A percentile compares a stretch with the other conserved stretches of the same genome.
phyloP scores from a whole-genome alignment of 164 flowering plant genomes.

The Piper longum region DNA sequence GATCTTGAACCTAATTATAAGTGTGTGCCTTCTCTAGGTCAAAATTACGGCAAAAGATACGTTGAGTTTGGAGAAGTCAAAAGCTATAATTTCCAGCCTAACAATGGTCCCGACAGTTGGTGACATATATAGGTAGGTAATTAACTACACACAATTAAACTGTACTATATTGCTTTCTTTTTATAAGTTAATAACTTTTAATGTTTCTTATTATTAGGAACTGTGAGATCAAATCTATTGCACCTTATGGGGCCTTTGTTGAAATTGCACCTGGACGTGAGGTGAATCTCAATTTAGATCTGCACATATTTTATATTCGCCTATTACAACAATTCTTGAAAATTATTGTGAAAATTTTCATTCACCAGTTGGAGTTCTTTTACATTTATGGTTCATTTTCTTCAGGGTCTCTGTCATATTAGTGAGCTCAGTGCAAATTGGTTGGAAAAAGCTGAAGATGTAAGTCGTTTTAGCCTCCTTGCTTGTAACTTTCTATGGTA shows the following conservation, averaged over 20 bases:
- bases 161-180: background rate
- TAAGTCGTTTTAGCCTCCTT: slow-evolving; percentile 18
- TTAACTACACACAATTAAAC: too few species aligned
- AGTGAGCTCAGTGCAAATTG: slow-evolving; percentile 77
- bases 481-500: background rate
- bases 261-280: slow-evolving; percentile 96
- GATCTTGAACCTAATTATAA: background rate
- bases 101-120: slow-evolving; percentile 91
- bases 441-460: slow-evolving; percentile 93
- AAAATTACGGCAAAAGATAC: slow-evolving; percentile 79
- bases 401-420: slow-evolving; percentile 88
- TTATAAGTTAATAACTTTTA: background rate
- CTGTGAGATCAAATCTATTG: slow-evolving; percentile 78
- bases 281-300: slow-evolving; percentile 29
- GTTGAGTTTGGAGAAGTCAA: slow-evolving; percentile 69
- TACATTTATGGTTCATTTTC: background rate
- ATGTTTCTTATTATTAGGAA: slow-evolving; percentile 30
- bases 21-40: slow-evolving; percentile 39
- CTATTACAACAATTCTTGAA: too few species aligned
- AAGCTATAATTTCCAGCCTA: slow-evolving; percentile 61
- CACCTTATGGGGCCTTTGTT: slow-evolving; percentile 84
- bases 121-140: slow-evolving; percentile 59
- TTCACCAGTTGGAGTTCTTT: too few species aligned
- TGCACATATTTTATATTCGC: too few species aligned
- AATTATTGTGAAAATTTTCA: too few species aligned